Evolutionary conservation across 345 rosid species (phyloP).

Genomic region (Lepidium didymum): DNA sequence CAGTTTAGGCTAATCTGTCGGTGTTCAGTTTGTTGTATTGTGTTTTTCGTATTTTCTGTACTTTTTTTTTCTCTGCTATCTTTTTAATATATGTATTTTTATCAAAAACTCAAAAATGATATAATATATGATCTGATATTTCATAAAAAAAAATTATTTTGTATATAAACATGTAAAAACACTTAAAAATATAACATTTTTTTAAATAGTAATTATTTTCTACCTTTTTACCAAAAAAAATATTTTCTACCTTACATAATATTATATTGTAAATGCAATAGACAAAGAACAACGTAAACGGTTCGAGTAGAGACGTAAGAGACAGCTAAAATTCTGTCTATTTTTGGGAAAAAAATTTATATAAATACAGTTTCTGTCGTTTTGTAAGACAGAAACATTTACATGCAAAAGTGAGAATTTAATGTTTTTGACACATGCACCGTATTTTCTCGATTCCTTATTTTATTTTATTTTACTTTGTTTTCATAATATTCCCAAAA

Average conservation of each 20-base stretch:
- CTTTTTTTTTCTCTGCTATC: too few relatives aligned
- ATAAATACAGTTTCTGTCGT: background rate
- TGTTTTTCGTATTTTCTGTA: too few relatives aligned
- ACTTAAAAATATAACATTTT: too few relatives aligned
- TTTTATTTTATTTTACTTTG: background rate
- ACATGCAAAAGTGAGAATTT: slow-evolving; percentile 9
- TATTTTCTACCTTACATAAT: background rate
- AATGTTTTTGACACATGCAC: background rate
- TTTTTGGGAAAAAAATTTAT: background rate
- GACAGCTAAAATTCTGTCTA: slow-evolving; percentile 12
- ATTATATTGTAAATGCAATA: background rate
- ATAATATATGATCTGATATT: too few relatives aligned
- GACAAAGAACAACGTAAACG: background rate
- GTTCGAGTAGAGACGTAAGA: slow-evolving; percentile 16
- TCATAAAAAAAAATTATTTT: too few relatives aligned
- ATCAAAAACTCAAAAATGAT: too few relatives aligned
- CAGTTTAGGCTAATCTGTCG: too few relatives aligned
- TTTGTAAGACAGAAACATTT: background rate
- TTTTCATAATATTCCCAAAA: slow-evolving; percentile 8
- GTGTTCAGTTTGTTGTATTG: too few relatives aligned
- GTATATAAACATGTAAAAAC: too few relatives aligned
- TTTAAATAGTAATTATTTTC: background rate
- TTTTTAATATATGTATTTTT: too few relatives aligned
- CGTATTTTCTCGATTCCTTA: background rate
- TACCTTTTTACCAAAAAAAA: too few relatives aligned